Percentiles rank a stretch among this genome's conserved stretches.
Evolutionary conservation across 2,329 filamentous ascomycete species (phyloP).

Genomic region (Metarhizium humberi): DNA sequence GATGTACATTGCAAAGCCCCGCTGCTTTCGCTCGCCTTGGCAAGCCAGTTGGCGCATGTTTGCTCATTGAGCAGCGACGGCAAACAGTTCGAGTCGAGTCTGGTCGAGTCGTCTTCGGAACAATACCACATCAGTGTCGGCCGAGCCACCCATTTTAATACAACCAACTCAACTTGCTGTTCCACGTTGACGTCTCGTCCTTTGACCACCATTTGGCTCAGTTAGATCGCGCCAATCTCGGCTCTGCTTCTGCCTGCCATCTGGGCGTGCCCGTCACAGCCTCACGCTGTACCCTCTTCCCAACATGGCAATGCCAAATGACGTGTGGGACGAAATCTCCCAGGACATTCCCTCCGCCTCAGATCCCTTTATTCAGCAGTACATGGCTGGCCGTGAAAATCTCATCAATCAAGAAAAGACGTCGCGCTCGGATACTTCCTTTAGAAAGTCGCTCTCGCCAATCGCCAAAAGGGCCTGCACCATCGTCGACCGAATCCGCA

Average conservation of each 20-base stretch:
- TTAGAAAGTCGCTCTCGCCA: constrained; percentile 66
- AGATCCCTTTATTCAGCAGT: constrained; percentile 76
- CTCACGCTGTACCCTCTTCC: neutral
- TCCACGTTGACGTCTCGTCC: neutral
- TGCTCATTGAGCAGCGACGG: too few species aligned
- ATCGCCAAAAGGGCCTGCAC: constrained; percentile 67
- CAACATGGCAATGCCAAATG: constrained; percentile 35
- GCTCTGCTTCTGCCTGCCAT: too few species aligned
- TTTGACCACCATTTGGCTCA: neutral
- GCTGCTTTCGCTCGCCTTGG: too few species aligned
- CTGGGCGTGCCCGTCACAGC: neutral
- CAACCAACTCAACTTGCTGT: neutral
- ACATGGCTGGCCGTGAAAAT: constrained; percentile 63
- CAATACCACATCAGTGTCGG: too few species aligned
- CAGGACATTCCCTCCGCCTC: constrained; percentile 45
- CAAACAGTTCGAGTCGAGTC: too few species aligned
- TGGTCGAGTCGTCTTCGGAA: too few species aligned
- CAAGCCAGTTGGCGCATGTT: too few species aligned
- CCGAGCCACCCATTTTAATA: neutral
- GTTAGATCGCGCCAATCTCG: neutral
- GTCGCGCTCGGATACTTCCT: constrained; percentile 64
- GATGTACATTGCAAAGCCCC: too few species aligned
- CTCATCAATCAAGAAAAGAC: constrained; percentile 75
- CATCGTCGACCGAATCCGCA: constrained; percentile 72
- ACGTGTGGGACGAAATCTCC: constrained; percentile 50